Evolutionary conservation across 805 yeast species (phyloP), one percentile per base, ranked within the genome.

Genomic region (Metschnikowia amazonensis): DNA sequence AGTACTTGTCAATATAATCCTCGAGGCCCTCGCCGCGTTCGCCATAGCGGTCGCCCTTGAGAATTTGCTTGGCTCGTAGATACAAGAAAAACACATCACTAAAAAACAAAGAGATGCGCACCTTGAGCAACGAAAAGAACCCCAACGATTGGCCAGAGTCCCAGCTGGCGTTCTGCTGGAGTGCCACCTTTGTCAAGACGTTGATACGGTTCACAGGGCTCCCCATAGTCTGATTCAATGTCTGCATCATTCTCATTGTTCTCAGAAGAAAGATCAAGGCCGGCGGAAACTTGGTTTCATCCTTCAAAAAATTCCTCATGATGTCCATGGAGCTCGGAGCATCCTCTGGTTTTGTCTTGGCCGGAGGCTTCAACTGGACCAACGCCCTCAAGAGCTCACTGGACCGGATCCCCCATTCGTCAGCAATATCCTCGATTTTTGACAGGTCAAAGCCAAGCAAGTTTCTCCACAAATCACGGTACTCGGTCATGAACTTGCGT

Each of bases 191-290:
- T 0, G 86, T 86, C 44, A 86, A 67, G 24, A 82, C 58, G 47
- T 80, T 81, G 52, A 86, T 65, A 46, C 94, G 70, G 60, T 86
- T 86, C n/a, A 84, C 83, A 0, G 90, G 92, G 13, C 88, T 77
- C 3, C 84, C 87, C 59, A 77, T 78, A 29, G 66, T 67, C 52
- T 79, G 80, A 60, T 86, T 86, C 51, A 83, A 63, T 20, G 81
- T 81, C 59, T 85, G 92, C 42, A 86, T 75, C 69, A 86, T 84
- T 48, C 90, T 69, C 84, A 84, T 82, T 9, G 86, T 74, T 56
- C 92, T 67, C 44, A 84, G 79, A 5, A 86, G 64, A 54, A 86
- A 85, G 16, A 82, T 70, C 44, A 86, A 61, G 37, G 80, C 81
- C 49, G 81, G 63, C 2, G 95, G 95, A 57, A 86, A 80, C 60